Evolutionary conservation across 2,329 filamentous ascomycete species (phyloP), one percentile per base, ranked within the genome.

Genomic region (Cercospora berteroae): DNA sequence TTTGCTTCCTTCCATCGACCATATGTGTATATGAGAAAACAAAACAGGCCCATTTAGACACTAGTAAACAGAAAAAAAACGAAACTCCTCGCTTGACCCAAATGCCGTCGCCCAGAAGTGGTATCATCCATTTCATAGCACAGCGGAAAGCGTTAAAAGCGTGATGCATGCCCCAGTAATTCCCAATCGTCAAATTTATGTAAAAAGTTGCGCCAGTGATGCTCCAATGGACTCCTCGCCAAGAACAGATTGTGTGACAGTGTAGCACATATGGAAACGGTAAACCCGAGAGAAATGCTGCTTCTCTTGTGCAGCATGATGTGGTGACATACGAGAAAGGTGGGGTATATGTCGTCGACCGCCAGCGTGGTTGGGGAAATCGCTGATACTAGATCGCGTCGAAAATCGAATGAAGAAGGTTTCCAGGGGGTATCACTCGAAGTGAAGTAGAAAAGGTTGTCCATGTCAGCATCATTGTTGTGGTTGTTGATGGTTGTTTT

Each of bases 401-500:
- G 65, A 70, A 64, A 69, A 67, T 58, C 16, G 29, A 55, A 20
- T 50, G 52, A 25, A 57, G 27, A 56, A 56, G 36, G 33, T 57
- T 59, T 61, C 29, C 50, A 27, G 25, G 29, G 52, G 57, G 39
- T 39, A 55, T 48, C 20, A 50, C 33, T n/a, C 23, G 36, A 67
- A 60, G 56, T 55, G 64, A 67, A 67, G 18, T 42, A 20, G 55
- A 63, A 29, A 39, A 60, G 18, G 33, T 25, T 42, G 61, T 63
- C 58, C 33, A 55, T 12, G 29, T 59, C 59, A 42, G 27, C 7
- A 48, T 64, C 31, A 62, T 63, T 36, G 31, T 25, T 60, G 58
- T 33, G 27, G 63, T 29, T 58, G 42, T 64, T 71, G 71, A 79
- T 63, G 77, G 76, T 60, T 76, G 77, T 60, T 76, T 74, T 66